phyloP scores from a whole-genome alignment of 176 grass and related monocot species.

The Carex parvula region DNA sequence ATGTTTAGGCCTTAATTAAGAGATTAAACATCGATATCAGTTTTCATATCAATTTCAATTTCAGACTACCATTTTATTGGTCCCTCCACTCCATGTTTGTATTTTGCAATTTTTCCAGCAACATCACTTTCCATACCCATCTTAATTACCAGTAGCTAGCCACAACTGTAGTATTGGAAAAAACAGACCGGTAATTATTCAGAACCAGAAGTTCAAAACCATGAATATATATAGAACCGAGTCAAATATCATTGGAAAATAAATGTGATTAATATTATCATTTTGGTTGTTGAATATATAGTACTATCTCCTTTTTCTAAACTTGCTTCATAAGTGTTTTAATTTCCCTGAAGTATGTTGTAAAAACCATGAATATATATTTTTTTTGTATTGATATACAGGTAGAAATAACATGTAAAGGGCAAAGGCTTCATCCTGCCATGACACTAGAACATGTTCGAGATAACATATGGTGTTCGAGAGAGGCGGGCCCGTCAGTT shows the following conservation, averaged over 20 bases:
- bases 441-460: conserved; percentile 30
- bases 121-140: conserved; percentile 13
- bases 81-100: conserved; percentile 7
- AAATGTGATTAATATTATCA: not conserved
- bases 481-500: conserved; percentile 16
- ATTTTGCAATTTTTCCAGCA: conserved; percentile 5
- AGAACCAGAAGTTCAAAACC: too few relatives aligned
- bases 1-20: not conserved
- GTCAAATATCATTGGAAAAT: not conserved
- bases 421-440: conserved; percentile 31
- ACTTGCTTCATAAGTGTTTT: not conserved
- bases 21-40: conserved; percentile 9
- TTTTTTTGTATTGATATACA: not conserved
- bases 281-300: not conserved
- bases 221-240: too few relatives aligned
- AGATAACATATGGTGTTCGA: conserved; percentile 33
- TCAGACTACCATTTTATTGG: conserved; percentile 8
- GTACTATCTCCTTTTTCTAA: not conserved
- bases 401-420: conserved; percentile 42
- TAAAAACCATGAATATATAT: not conserved
- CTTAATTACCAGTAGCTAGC: not conserved
- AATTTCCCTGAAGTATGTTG: not conserved
- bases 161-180: not conserved
- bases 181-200: not conserved
- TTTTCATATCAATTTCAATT: not conserved